Base-by-base conservation (phyloP, 2,329 filamentous ascomycete genomes). In the Dothistroma pini region DNA sequence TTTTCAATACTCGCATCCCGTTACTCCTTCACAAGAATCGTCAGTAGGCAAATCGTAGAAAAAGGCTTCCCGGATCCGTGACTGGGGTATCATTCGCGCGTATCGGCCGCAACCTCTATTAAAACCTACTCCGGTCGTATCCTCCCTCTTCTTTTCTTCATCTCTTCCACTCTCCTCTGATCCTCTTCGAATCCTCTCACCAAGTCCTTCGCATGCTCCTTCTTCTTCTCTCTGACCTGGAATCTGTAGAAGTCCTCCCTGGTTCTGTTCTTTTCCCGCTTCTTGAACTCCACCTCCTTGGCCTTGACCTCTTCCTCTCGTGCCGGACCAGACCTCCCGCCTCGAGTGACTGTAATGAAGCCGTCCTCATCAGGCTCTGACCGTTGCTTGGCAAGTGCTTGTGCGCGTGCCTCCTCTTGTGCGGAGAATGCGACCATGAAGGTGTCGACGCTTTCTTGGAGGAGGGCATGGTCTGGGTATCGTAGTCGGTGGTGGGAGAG, bases 311-410 rank as follows among this genome's bases (percentile, higher is more conserved):
- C 66, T 63, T 87, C 83, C 63, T 86, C 83, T 58, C 87, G 84
- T 1, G 90, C 92, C 0, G 90, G 87, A n/a, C 88, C 89, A 7
- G 82, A 82, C 62, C 83, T 82, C 44, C 90, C 89, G 29, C 92
- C 92, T 58, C 90, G 84, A 1, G 88, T 89, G 25, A 99, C 95
- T 3, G 93, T 97, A 54, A 97, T 84, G 74, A 99, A 99, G 1
- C 95, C 95, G 75, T 99, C 95, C 71, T 91, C 93, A 75, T 99
- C 95, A 0, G 93, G 91, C 70, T 91, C 87, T 68, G 89, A 88
- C 63, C 90, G 86, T 63, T 88, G 79, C 58, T 84, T 72, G 78
- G 89, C 72, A 80, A 82, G 77, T 79, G 87, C 66, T 71, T 83
- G 68, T 80, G 87, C 76, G 81, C 88, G 77, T 75, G 86, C 81